Evolutionary conservation across 306 rosid genomes (phyloP).

Genomic region (Inga oerstediana): DNA sequence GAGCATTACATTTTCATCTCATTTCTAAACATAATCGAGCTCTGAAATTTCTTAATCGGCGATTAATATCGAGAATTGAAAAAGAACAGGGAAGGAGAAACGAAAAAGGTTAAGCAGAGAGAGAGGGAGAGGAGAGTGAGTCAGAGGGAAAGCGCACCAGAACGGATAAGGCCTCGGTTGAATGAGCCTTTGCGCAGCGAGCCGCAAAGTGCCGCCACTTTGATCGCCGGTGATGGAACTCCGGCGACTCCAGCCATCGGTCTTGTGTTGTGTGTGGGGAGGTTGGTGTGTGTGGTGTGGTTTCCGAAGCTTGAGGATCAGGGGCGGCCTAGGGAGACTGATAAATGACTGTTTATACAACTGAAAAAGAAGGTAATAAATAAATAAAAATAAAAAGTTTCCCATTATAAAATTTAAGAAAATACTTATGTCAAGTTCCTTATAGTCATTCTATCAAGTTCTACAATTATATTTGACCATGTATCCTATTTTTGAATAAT

Average conservation of each 20-base stretch:
- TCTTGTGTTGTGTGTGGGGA: background rate
- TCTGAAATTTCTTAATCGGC: background rate
- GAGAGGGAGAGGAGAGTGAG: background rate
- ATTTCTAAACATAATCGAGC: background rate
- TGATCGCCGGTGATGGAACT: slow-evolving; percentile 31
- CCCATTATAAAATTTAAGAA: too few species aligned
- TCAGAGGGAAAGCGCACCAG: slow-evolving; percentile 34
- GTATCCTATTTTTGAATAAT: too few species aligned
- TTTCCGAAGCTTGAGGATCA: background rate
- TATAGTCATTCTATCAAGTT: too few species aligned
- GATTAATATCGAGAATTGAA: background rate
- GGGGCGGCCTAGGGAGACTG: background rate
- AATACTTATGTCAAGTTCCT: too few species aligned
- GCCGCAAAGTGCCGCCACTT: slow-evolving; percentile 56
- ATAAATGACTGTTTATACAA: background rate
- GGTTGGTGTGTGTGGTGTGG: background rate
- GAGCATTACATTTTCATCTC: background rate
- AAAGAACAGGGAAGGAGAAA: background rate
- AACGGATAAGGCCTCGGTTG: slow-evolving; percentile 54
- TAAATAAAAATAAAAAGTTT: too few species aligned
- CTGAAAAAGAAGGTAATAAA: too few species aligned
- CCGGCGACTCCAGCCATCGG: slow-evolving; percentile 29
- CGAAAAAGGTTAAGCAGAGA: background rate
- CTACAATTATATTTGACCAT: too few species aligned
- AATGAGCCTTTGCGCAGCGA: slow-evolving; percentile 58